Base-by-base conservation (phyloP, 768 basidiomycete species). In the Lactarius pseudohatsudake region DNA sequence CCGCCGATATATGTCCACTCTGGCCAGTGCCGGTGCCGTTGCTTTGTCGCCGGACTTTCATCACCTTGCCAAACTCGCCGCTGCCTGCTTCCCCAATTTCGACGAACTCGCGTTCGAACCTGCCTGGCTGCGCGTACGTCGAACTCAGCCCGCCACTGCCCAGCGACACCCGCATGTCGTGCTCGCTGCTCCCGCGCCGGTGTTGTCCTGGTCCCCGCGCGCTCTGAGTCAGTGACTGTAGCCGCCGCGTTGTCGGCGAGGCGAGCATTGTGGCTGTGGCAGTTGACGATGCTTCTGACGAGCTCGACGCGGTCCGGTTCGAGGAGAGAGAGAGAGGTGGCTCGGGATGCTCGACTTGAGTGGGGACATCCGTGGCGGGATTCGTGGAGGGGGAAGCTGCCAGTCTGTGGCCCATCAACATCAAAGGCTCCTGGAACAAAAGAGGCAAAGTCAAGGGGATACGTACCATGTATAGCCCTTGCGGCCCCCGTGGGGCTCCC, bases 61-160 rank as follows among this genome's bases (percentile, higher is more conserved):
- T 90, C 22, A 94, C 96, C 72, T 90, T 90, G 30, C 95, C 95
- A 77, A 98, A 98, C 74, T 94, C 93, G 16, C 96, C 96, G 60
- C 88, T 89, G 6, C 96, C 96, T 13, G 98, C 81, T 72, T 88
- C 85, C 64, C 91, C 90, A 50, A 94, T 78, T 72, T 92, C 86
- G 10, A 86, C 80, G 74, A 95, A 98, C 54, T 92, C 87, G 67
- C 83, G 86, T 73, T 92, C 90, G 67, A 96, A 94, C 59, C 84
- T 84, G 22, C 89, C 86, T 10, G 81, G 77, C 62, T 83, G 81
- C 62, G 84, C 84, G 57, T 86, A 82, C 59, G 76, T 47, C 5
- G 61, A n/a, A 20, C 38, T 16, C 3, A 45, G 28, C 22, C 26
- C 62, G 20, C 30, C 7, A n/a, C 28, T 8, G 22, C 50, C 20